Conservation (phyloP, 73 alveolate genomes). For the Tetrahymena thermophila region DNA sequence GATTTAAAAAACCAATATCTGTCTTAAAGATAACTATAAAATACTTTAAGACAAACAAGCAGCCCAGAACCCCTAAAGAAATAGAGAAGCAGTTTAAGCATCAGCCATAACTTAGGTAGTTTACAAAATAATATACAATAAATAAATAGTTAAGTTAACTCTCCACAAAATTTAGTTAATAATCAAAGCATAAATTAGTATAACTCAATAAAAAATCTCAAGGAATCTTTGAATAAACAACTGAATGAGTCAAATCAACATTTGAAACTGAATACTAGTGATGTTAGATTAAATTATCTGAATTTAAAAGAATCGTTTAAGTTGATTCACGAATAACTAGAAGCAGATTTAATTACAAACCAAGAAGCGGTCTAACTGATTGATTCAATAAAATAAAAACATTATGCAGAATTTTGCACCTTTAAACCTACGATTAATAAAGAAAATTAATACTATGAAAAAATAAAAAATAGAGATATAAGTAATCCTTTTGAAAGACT, state of each 20-base stretch:
- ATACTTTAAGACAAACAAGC: neutral
- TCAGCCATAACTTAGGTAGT: neutral
- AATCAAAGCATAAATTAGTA: neutral
- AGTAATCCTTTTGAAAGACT: neutral
- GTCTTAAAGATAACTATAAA: neutral
- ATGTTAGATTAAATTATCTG: neutral
- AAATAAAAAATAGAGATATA: neutral
- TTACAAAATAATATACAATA: neutral
- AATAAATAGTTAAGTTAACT: neutral
- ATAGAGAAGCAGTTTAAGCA: neutral
- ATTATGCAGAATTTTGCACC: neutral
- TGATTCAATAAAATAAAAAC: neutral
- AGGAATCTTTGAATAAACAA: neutral
- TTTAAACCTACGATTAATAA: neutral
- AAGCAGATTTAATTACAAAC: neutral
- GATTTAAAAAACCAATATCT: neutral
- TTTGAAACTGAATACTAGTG: neutral
- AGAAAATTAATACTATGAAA: neutral
- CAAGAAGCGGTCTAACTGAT: neutral
- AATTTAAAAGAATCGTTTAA: neutral
- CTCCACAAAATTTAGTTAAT: neutral
- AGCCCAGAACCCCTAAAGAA: neutral
- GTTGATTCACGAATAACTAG: neutral
- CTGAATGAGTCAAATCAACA: neutral
- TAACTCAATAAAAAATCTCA: neutral